Evolutionary conservation across 176 grass and related monocot genomes (phyloP), one percentile per base, ranked within the genome.

Genomic region (Aegilops bicornis): DNA sequence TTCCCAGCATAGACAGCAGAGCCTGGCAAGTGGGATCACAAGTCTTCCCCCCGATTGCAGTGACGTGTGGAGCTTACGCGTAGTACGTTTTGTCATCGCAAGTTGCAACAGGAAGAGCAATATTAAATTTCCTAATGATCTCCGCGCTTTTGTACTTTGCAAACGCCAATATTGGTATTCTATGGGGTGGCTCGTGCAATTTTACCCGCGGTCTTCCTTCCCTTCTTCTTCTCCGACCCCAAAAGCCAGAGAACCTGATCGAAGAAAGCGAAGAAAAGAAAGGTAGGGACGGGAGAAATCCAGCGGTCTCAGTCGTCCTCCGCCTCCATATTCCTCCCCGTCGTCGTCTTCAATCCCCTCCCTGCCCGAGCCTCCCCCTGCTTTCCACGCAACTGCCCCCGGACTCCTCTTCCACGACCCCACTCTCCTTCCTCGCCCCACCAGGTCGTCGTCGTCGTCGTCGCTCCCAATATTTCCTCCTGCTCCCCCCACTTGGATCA

Each of bases 341-440:
- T 90, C 89, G 35, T 91, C 81, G 36, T 85, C 86, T 37, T 71
- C 77, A 65, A 91, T 81, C 77, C 86, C 24, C 62, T 54, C 63
- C 45, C 39, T 82, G 24, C 25, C 40, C 56, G 20, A 77, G 25
- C 45, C n/a, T 19, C 2, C 37, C 23, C 79, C 80, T 35, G 58
- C 24, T 81, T 88, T 88, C 89, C 70, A 77, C 77, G 77, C 77
- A 91, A 52, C 78, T 82, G 5, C 89, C 35, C 65, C 83, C 78
- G 8, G 13, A 15, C 76, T 32, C 42, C 15, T 60, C 80, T 75
- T 60, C 89, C 45, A 48, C 76, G 68, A 85, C 86, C 71, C 36
- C 14, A 59, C 81, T 12, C 77, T 78, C 77, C 54, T 75, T 64
- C 64, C 74, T 42, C 54, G 17, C 31, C 64, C 48, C 37, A 10